Base-by-base conservation (phyloP, 148 eudicot species). In the Tetragonia tetragonoides region DNA sequence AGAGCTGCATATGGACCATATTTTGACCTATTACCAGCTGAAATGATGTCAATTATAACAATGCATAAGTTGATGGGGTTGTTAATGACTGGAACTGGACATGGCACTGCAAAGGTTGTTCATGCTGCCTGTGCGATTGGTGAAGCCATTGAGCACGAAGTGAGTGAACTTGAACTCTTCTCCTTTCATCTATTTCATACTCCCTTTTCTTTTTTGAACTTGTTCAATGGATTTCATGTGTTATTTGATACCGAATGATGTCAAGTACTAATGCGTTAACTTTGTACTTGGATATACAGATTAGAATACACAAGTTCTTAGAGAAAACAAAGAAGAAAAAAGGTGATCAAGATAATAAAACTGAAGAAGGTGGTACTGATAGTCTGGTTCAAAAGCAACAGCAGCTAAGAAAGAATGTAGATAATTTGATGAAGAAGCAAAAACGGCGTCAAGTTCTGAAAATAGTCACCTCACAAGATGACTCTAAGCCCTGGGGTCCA, bases 61-160 rank as follows among this genome's bases (percentile, higher is more conserved):
- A 93, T 95, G 99, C 99, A 95, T 83, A 95, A 93, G 87, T 37
- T 95, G 82, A 89, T 88, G 89, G 97, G 80, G 24, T 64, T 93
- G 87, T 64, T 95, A 84, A 88, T 95, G 94, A 80, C 88, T 10
- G 97, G 97, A 42, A 89, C 83, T 53, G 97, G 88, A 69, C 82
- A 91, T 75, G 97, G 97, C 38, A 42, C 79, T 74, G 90, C 91
- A 2, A 86, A 86, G 83, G 97, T 95, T 74, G 94, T 95, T 40
- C 88, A 87, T n/a, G 93, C 91, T 75, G 92, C 99, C 78, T 91
- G 97, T 68, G 56, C 71, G 3, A 80, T 95, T 11, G 99, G 99
- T 39, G 99, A 95, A 56, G 94, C 97, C 62, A 84, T 95, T 78
- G 99, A 95, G 70, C 97, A 95, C 42, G 99, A 95, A 90, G 99